Base-by-base conservation (phyloP, 1,284 basidiomycete genomes). In the Somion occarium region DNA sequence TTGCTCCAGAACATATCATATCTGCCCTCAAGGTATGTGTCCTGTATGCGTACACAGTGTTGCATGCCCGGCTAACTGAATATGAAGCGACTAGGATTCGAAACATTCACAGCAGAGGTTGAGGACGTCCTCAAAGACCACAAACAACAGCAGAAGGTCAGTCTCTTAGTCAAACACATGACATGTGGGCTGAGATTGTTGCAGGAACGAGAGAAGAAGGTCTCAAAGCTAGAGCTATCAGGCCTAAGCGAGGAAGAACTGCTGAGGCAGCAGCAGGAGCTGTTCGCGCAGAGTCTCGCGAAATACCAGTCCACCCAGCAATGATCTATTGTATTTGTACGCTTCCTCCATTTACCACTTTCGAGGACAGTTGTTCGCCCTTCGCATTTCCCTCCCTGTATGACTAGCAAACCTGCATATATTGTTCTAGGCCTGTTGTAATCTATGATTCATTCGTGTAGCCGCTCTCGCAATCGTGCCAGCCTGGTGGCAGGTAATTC, bases 1-100 rank as follows among this genome's bases (percentile, higher is more conserved):
- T 99, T 61, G 92, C 94, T 3, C 96, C 97, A 1, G 96, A 99
- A 64, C 96, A 99, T 65, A 95, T 99, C 44, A 88, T 98, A 41
- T 76, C 82, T 34, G 97, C 96, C 3, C 74, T 99, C 48, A 92
- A 93, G 75, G 93, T 93, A 53, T 44, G 78, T 56, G 12, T 37
- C 30, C n/a, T n/a, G 34, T 20, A 50, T 38, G 1, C 38, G 30
- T 26, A 19, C 23, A 19, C 18, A 22, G n/a, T n/a, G 39, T 27
- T 48, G 12, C 48, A 18, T 54, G 46, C 57, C 52, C 54, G 43
- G 22, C 18, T n/a, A 5, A 5, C 24, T 43, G 5, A 53, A 45
- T 46, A 55, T 52, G 38, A 59, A 93, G 88, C 82, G 87, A 44
- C 80, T 96, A 18, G 93, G 93, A n/a, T 96, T 95, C 61, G 90